phyloP scores from a whole-genome alignment of 768 basidiomycete genomes.

The Lactifluus volemus region DNA sequence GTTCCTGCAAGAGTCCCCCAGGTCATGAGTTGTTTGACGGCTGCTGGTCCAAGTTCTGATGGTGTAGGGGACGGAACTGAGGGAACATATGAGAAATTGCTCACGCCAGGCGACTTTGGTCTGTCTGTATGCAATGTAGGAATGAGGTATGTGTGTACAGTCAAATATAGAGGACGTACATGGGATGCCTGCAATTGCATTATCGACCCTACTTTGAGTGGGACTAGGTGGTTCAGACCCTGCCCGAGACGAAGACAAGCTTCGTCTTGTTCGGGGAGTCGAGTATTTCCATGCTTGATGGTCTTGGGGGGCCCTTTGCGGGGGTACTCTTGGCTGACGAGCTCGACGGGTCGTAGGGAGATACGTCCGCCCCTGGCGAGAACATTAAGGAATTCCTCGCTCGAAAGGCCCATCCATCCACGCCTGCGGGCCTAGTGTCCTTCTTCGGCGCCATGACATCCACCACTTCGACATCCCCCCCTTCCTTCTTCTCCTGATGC shows the following conservation, averaged over 20 bases:
- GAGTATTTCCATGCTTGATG: slow-evolving; percentile 76
- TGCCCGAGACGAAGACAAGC: slow-evolving; percentile 32
- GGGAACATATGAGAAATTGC: slow-evolving; percentile 70
- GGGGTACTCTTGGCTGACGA: slow-evolving; percentile 25
- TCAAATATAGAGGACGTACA: slow-evolving; percentile 43
- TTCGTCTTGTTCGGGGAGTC: slow-evolving; percentile 66
- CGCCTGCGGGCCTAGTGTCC: slow-evolving; percentile 61
- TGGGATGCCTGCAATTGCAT: slow-evolving; percentile 87
- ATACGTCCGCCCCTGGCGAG: slow-evolving; percentile 79
- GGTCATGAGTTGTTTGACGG: slow-evolving; percentile 92
- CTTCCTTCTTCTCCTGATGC: slow-evolving; percentile 15
- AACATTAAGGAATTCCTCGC: slow-evolving; percentile 95
- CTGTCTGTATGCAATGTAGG: slow-evolving; percentile 39
- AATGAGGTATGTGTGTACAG: not conserved
- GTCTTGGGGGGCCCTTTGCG: slow-evolving; percentile 38
- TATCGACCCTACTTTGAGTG: slow-evolving; percentile 80
- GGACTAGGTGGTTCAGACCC: slow-evolving; percentile 74
- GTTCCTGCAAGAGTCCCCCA: slow-evolving; percentile 93
- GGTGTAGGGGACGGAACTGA: slow-evolving; percentile 84
- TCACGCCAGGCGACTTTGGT: slow-evolving; percentile 44
- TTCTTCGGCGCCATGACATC: slow-evolving; percentile 80
- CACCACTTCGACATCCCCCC: slow-evolving; percentile 24
- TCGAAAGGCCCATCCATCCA: slow-evolving; percentile 81
- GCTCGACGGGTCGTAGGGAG: slow-evolving; percentile 54
- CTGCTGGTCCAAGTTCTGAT: slow-evolving; percentile 66